These are phyloP conservation scores for Pseudopithomyces maydicus DNA, from an alignment of 2,329 filamentous ascomycete genomes.

Conservation along the genomic window DNA sequence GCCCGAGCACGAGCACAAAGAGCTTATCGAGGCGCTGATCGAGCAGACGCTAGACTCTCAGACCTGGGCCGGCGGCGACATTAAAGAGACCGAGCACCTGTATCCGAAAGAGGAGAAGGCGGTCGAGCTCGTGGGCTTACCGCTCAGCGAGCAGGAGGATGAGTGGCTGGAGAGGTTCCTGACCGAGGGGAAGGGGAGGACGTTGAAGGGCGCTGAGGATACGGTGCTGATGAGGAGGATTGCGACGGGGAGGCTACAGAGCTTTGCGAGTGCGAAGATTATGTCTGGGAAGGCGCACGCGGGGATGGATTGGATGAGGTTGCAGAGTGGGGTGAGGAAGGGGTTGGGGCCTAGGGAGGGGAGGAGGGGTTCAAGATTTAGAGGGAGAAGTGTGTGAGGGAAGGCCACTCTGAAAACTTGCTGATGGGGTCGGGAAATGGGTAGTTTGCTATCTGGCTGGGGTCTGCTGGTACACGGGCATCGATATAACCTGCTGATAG, in stretches of 20 bases:
- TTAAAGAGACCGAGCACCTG: slow-evolving; percentile 9
- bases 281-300: slow-evolving; percentile 52
- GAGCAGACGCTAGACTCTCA: slow-evolving; percentile 34
- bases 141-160: slow-evolving; percentile 74
- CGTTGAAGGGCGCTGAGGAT: slow-evolving; percentile 69
- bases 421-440: no score
- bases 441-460: no score
- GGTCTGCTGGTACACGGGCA: no score
- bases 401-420: no score
- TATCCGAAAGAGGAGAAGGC: slow-evolving; percentile 59
- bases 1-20: slow-evolving; percentile 64
- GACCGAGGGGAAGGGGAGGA: slow-evolving; percentile 66
- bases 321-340: slow-evolving; percentile 42
- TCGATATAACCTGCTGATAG: no score
- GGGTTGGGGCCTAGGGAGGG: slow-evolving; percentile 42
- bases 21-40: slow-evolving; percentile 71
- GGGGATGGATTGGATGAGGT: slow-evolving; percentile 58
- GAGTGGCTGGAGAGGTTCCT: slow-evolving; percentile 74
- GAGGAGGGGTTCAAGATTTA: slow-evolving; percentile 20
- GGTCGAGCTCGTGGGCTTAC: slow-evolving; percentile 73
- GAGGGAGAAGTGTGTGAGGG: not conserved
- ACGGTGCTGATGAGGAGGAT: slow-evolving; percentile 76
- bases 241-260: slow-evolving; percentile 65
- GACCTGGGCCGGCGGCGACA: slow-evolving; percentile 12
- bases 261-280: slow-evolving; percentile 41